Conservation (phyloP, 2,329 filamentous ascomycete species). For the Dactylella cylindrospora region DNA sequence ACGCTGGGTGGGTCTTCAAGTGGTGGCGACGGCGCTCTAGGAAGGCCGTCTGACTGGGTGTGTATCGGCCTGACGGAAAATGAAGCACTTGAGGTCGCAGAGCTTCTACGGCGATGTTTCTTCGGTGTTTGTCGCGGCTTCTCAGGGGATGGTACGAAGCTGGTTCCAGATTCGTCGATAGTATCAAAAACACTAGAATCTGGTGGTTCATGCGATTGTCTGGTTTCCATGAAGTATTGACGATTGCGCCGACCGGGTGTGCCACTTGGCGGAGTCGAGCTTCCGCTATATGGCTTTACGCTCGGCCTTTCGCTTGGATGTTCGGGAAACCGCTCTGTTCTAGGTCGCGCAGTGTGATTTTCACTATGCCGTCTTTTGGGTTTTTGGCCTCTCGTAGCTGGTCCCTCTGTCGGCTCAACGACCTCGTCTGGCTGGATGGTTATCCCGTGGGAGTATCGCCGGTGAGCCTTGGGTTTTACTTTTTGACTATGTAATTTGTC, state of each 20-base stretch:
- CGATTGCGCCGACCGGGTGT: slow-evolving; percentile 13
- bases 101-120: slow-evolving; percentile 22
- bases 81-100: slow-evolving; percentile 21
- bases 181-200: slow-evolving; percentile 32
- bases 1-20: background rate
- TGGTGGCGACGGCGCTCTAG: slow-evolving; percentile 20
- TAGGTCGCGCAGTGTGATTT: slow-evolving; percentile 1
- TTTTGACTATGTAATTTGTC: background rate
- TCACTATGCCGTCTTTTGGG: slow-evolving; percentile 13
- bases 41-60: slow-evolving; percentile 18
- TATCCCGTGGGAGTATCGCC: slow-evolving; percentile 7
- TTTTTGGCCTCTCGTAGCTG: slow-evolving; percentile 1
- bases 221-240: slow-evolving; percentile 44
- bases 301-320: background rate
- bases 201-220: slow-evolving; percentile 27
- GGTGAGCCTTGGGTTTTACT: background rate
- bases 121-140: slow-evolving; percentile 26
- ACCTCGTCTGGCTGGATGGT: slow-evolving; percentile 43
- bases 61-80: slow-evolving; percentile 7
- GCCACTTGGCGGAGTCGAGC: slow-evolving; percentile 24
- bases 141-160: slow-evolving; percentile 19
- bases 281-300: slow-evolving; percentile 12
- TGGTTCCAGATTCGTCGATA: slow-evolving; percentile 28
- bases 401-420: slow-evolving; percentile 21
- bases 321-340: slow-evolving; percentile 12